phyloP scores from a whole-genome alignment of 1,284 basidiomycete genomes.

The Boletus subluridellus region DNA sequence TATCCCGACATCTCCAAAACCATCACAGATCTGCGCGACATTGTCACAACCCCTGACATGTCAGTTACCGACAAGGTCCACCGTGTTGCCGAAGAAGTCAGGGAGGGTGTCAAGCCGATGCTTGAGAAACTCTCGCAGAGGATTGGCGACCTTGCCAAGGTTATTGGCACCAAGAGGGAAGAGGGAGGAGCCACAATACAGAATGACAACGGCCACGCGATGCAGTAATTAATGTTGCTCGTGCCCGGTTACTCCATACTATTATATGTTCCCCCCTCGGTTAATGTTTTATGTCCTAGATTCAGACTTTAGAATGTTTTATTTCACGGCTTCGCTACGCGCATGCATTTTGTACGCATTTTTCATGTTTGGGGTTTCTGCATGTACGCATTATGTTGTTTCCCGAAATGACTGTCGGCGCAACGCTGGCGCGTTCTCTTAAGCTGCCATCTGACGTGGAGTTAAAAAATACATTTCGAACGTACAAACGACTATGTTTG shows the following conservation, averaged over 20 bases:
- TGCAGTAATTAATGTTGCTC: constrained; percentile 10
- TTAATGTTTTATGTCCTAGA: constrained; percentile 29
- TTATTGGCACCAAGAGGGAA: constrained; percentile 31
- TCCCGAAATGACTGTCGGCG: constrained; percentile 2
- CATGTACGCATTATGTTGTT: constrained; percentile 19
- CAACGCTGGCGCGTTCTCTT: background rate
- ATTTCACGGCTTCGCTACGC: constrained; percentile 9
- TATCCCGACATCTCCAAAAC: constrained; percentile 50
- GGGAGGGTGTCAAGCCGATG: constrained; percentile 55
- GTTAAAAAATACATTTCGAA: constrained; percentile 1
- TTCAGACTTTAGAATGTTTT: constrained; percentile 27
- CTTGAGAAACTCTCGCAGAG: constrained; percentile 41
- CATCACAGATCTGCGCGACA: constrained; percentile 49
- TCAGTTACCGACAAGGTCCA: constrained; percentile 57
- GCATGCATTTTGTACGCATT: constrained; percentile 24
- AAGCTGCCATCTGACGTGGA: background rate
- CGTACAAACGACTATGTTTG: constrained; percentile 6
- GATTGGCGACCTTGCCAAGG: constrained; percentile 26
- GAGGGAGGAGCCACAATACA: constrained; percentile 10
- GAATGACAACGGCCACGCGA: constrained; percentile 14
- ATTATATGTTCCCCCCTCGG: constrained; percentile 13
- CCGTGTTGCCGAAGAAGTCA: constrained; percentile 56
- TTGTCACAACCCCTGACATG: constrained; percentile 52
- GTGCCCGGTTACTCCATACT: background rate
- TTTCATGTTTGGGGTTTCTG: constrained; percentile 10